Base-by-base conservation (phyloP, 2,329 filamentous ascomycete species). In the Aspergillus quadricinctus region DNA sequence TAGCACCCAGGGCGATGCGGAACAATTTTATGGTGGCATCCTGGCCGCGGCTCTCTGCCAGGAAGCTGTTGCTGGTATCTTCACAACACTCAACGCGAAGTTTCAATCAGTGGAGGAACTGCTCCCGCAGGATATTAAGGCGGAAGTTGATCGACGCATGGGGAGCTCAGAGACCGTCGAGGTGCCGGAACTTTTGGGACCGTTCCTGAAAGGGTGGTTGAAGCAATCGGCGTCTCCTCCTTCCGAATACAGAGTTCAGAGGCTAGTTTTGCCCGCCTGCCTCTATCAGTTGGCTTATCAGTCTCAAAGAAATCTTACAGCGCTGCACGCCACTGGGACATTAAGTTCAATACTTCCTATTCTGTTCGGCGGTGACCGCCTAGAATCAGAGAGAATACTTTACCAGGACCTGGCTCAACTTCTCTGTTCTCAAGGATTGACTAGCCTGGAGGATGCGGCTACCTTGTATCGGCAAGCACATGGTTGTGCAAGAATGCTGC, bases 1-100 rank as follows among this genome's bases (percentile, higher is more conserved):
- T 46, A 54, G 59, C 23, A 54, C 53, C 10, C 59, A 69, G 48
- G 59, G 81, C 55, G 86, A 89, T 61, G 80, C 85, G 48, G 89
- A 95, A 64, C 88, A 92, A 71, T 80, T 95, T 3, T 95, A 95
- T 73, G 91, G 91, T 28, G 87, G 88, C 64, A 82, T 97, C 8
- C 80, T 96, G 50, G 84, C 89, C 4, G 93, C 95, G 74, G 87
- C 88, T 1, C 75, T 96, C 51, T 88, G 91, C 54, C 88, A 96
- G 69, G 86, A 91, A 67, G 83, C 86, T 48, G 79, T 93, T 57
- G 84, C 88, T 53, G 78, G 83, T 54, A 78, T 94, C 50, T 94
- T 90, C 69, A 73, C 69, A 62, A 75, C 58, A 59, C 68, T 70
- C 64, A 70, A 54, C 62, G 66, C 67, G 49, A 73, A 64, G 54